Conservation (phyloP, 164 flowering plant genomes). For the Cinnamomum micranthum region DNA sequence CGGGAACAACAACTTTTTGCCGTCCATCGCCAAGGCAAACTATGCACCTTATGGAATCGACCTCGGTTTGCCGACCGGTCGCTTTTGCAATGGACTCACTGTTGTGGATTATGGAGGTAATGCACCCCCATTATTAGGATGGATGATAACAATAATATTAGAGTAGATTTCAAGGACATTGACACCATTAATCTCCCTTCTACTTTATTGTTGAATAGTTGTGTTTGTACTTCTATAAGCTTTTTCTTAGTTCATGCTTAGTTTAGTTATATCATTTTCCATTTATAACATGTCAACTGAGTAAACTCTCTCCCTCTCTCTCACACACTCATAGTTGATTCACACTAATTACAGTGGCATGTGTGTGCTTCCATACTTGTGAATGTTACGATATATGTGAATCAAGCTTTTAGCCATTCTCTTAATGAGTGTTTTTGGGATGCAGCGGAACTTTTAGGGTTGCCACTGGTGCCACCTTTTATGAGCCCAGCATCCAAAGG, state of each 20-base stretch:
- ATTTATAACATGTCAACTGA: neutral
- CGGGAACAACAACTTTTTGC: conserved; percentile 41
- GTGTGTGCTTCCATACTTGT: neutral
- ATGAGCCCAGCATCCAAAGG: conserved; percentile 24
- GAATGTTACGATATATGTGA: neutral
- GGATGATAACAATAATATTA: neutral
- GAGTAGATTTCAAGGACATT: too few species aligned
- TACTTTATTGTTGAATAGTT: neutral
- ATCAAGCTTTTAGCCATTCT: neutral
- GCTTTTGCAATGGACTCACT: conserved; percentile 42
- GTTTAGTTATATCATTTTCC: neutral
- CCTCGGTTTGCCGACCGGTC: conserved; percentile 32
- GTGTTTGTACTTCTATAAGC: neutral
- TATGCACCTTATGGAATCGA: conserved; percentile 44
- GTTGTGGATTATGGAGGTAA: conserved; percentile 40
- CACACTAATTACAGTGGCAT: too few species aligned
- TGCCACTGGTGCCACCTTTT: conserved; percentile 36
- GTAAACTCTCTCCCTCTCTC: neutral
- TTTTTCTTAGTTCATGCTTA: neutral
- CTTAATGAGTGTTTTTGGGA: neutral
- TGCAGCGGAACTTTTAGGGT: conserved; percentile 28
- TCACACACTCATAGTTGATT: too few species aligned
- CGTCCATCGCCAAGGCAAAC: conserved; percentile 26
- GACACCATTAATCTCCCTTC: neutral
- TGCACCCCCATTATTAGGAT: neutral